Evolutionary conservation across 2,329 filamentous ascomycete species (phyloP).

Genomic region (Ophiostoma fasciatum): DNA sequence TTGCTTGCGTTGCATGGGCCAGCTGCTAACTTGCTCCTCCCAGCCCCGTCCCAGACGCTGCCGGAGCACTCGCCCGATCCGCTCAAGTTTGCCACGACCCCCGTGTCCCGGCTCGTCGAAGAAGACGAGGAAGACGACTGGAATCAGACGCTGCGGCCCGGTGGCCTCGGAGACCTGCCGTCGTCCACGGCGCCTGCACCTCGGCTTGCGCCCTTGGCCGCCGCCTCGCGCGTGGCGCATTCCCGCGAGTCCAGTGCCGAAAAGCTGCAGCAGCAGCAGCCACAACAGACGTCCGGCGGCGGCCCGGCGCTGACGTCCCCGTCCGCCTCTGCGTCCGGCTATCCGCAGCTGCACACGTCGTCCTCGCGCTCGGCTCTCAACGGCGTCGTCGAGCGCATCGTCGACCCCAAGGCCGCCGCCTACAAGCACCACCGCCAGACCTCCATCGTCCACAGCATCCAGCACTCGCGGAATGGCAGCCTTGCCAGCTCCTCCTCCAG

Average conservation of each 20-base stretch:
- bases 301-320: conserved; percentile 11
- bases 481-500: conserved; percentile 65
- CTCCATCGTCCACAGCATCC: conserved; percentile 91
- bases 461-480: conserved; percentile 84
- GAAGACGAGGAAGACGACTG: conserved; percentile 39
- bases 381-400: conserved; percentile 33
- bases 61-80: conserved; percentile 39
- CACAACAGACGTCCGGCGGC: neutral
- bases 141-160: conserved; percentile 36
- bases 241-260: conserved; percentile 46
- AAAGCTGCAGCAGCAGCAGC: conserved; percentile 25
- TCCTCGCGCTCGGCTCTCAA: conserved; percentile 25
- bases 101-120: conserved; percentile 36
- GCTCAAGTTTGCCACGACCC: conserved; percentile 35
- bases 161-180: too few relatives aligned
- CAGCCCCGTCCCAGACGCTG: conserved; percentile 46
- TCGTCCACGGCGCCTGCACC: too few relatives aligned
- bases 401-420: conserved; percentile 37
- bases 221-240: conserved; percentile 28
- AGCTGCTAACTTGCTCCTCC: conserved; percentile 9
- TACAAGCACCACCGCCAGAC: conserved; percentile 92
- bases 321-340: conserved; percentile 14
- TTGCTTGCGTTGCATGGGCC: too few relatives aligned
- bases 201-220: too few relatives aligned
- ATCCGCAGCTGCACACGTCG: conserved; percentile 26